Percentiles rank a stretch among this genome's conserved stretches.
phyloP scores from a whole-genome alignment of 352 stramenopile species.

The Globisporangium okanoganense region DNA sequence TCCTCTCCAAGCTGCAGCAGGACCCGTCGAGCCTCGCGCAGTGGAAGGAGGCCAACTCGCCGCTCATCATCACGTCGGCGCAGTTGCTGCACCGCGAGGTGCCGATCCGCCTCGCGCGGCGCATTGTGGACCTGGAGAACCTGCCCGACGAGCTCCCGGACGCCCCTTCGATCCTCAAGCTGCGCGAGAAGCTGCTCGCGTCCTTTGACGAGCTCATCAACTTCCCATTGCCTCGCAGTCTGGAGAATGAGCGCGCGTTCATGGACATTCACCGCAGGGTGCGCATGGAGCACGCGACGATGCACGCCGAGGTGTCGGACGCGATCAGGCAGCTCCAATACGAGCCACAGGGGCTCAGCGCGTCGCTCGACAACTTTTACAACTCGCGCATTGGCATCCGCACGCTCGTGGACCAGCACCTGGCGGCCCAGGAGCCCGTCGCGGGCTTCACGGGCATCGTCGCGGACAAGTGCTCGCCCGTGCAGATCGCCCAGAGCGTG shows the following conservation, averaged over 20 bases:
- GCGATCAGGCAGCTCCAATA: constrained; percentile 53
- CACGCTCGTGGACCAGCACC: constrained; percentile 81
- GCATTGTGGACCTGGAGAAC: constrained; percentile 84
- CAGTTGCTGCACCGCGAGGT: constrained; percentile 76
- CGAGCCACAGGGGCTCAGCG: constrained; percentile 48
- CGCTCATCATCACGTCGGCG: constrained; percentile 72
- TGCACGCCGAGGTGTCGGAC: constrained; percentile 68
- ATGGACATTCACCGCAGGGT: constrained; percentile 56
- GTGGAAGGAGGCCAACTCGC: constrained; percentile 66
- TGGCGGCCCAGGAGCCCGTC: constrained; percentile 53
- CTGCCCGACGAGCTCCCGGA: constrained; percentile 62
- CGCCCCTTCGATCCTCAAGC: constrained; percentile 49
- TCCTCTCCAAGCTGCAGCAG: constrained; percentile 46
- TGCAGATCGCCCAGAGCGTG: constrained; percentile 60
- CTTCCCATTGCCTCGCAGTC: constrained; percentile 50
- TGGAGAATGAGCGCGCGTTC: constrained; percentile 54
- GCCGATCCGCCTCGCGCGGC: constrained; percentile 72
- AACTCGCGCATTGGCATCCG: constrained; percentile 82
- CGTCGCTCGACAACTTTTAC: constrained; percentile 80
- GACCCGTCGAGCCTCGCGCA: constrained; percentile 37
- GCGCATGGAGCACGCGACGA: constrained; percentile 56
- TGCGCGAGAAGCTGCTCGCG: constrained; percentile 57
- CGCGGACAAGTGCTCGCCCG: constrained; percentile 55
- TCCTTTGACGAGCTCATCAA: constrained; percentile 75
- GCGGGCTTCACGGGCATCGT: constrained; percentile 64